Conservation (phyloP, 2,329 filamentous ascomycete species). For the Venturiaceae sp. region DNA sequence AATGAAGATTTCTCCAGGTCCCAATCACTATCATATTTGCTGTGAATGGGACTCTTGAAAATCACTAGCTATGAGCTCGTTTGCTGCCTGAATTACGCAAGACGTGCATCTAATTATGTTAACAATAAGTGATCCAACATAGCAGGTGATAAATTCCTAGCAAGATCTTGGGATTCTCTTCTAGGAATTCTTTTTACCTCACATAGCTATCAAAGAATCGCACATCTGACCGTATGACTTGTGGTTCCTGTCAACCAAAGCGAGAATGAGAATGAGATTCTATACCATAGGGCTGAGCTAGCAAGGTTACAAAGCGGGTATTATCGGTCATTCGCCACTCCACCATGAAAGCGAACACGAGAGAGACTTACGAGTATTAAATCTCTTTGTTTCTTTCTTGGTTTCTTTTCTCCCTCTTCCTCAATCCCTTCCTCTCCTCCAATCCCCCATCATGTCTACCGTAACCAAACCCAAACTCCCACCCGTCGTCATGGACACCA, state of each 20-base stretch:
- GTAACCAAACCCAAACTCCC: slow-evolving; percentile 9
- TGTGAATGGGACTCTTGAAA: too few species aligned
- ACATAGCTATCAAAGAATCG: too few species aligned
- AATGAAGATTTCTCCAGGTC: too few species aligned
- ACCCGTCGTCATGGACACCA: slow-evolving; percentile 37
- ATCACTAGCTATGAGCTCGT: too few species aligned
- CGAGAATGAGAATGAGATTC: background rate
- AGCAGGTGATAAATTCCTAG: too few species aligned
- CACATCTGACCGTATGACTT: background rate
- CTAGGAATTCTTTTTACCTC: too few species aligned
- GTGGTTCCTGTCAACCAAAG: background rate
- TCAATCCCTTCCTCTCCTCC: background rate
- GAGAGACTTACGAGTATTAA: background rate
- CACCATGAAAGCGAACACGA: background rate
- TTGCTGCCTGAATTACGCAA: background rate
- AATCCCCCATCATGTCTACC: slow-evolving; percentile 2
- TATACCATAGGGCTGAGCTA: background rate
- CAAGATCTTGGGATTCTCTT: too few species aligned
- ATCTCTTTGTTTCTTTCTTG: background rate
- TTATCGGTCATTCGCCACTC: background rate
- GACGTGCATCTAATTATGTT: background rate
- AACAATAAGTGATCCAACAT: too few species aligned
- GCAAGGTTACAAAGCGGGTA: background rate
- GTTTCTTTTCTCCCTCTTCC: background rate
- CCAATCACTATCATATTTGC: too few species aligned